Percentiles rank a stretch among this genome's conserved stretches.
Evolutionary conservation across 2,329 filamentous ascomycete species (phyloP).

Genomic region (Neurospora sp.): DNA sequence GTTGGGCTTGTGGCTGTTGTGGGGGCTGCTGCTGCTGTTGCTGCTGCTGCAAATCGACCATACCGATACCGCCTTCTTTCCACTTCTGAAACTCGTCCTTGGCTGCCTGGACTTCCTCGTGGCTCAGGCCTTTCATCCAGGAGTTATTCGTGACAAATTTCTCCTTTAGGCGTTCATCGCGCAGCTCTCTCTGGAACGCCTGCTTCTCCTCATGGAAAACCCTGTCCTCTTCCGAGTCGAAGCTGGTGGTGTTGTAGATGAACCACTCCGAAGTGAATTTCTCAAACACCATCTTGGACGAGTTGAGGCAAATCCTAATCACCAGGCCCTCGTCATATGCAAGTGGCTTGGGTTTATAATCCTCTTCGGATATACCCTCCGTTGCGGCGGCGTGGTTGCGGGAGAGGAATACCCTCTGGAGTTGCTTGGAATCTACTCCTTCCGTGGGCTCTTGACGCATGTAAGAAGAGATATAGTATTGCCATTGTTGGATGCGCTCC

Average conservation of each 20-base stretch:
- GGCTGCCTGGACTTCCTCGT: constrained; percentile 63
- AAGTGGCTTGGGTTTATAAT: constrained; percentile 49
- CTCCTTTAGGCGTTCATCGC: constrained; percentile 50
- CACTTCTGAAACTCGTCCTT: constrained; percentile 55
- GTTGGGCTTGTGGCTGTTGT: not conserved
- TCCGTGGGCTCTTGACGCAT: constrained; percentile 83
- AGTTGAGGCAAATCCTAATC: constrained; percentile 66
- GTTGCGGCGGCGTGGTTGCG: constrained; percentile 57
- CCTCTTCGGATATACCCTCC: constrained; percentile 54
- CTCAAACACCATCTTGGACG: constrained; percentile 70
- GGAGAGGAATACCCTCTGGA: constrained; percentile 59
- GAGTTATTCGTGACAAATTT: constrained; percentile 75
- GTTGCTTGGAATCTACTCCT: constrained; percentile 54
- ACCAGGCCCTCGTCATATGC: constrained; percentile 58
- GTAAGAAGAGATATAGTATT: constrained; percentile 91
- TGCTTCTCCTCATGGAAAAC: constrained; percentile 33
- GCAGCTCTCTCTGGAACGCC: constrained; percentile 24
- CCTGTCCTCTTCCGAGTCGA: constrained; percentile 52
- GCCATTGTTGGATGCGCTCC: constrained; percentile 75
- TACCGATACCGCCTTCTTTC: constrained; percentile 31
- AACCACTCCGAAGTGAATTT: constrained; percentile 61
- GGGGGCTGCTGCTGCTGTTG: not conserved
- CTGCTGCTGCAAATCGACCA: constrained; percentile 2
- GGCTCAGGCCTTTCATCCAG: constrained; percentile 70
- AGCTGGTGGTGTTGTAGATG: constrained; percentile 59